A percentile compares a stretch with the other conserved stretches of the same genome.
Conservation (phyloP, 2,329 filamentous ascomycete species). For the Trichoderma sp. region DNA sequence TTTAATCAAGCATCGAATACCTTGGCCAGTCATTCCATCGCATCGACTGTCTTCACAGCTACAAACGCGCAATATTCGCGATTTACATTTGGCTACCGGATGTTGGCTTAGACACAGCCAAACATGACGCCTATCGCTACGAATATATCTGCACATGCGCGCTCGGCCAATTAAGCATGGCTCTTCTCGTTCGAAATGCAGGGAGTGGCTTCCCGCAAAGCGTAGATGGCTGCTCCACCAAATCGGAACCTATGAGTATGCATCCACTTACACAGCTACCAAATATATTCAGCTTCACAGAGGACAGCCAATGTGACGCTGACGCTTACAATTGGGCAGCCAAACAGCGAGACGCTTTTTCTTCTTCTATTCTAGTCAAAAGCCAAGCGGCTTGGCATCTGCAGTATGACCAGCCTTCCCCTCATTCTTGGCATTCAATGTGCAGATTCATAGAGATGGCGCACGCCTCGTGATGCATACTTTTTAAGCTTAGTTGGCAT, state of each 20-base stretch:
- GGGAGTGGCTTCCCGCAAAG: neutral
- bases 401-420: neutral
- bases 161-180: neutral
- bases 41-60: neutral
- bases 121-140: neutral
- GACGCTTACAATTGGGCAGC: neutral
- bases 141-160: neutral
- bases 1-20: neutral
- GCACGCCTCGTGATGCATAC: constrained; percentile 13
- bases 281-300: neutral
- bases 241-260: neutral
- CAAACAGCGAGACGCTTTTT: neutral
- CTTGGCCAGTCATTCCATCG: neutral
- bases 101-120: too few species aligned
- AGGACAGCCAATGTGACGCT: neutral
- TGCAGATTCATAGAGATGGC: neutral
- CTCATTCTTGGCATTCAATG: neutral
- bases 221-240: neutral
- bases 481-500: constrained; percentile 16
- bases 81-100: neutral
- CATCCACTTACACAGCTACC: neutral
- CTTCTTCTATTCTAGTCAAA: neutral
- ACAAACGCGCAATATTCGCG: neutral
- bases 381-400: neutral
- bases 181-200: neutral